Evolutionary conservation across 1,139 yeast species (phyloP).

Genomic region (Lodderomyces jiufengensis): DNA sequence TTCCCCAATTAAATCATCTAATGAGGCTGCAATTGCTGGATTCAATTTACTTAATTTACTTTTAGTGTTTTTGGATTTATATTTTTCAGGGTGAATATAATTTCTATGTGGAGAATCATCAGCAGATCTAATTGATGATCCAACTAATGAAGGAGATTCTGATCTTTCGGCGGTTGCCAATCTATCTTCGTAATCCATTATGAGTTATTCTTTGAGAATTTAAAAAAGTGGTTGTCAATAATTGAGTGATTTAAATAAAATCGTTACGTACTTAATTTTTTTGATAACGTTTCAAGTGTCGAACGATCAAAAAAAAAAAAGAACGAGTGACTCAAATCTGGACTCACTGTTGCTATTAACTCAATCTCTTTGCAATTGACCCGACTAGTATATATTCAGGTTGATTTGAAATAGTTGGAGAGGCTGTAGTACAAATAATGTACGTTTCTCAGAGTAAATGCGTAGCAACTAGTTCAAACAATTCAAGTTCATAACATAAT

Average conservation of each 20-base stretch:
- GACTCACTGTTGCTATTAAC: neutral
- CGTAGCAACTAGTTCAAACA: too few species aligned
- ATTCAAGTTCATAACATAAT: too few species aligned
- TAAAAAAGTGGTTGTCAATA: neutral
- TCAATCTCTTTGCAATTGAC: too few species aligned
- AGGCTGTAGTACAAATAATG: too few species aligned
- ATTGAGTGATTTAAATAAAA: neutral
- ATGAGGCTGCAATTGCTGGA: conserved; percentile 38
- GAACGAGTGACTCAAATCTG: too few species aligned
- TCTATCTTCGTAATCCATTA: conserved; percentile 56
- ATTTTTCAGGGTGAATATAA: conserved; percentile 48
- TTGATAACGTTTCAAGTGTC: too few species aligned
- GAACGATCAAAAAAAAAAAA: too few species aligned
- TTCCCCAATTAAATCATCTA: conserved; percentile 55
- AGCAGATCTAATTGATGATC: conserved; percentile 51
- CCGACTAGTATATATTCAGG: too few species aligned
- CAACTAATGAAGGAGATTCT: conserved; percentile 54
- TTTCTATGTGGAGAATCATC: conserved; percentile 47
- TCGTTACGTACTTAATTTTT: too few species aligned
- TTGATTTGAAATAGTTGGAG: too few species aligned
- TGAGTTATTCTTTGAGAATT: neutral
- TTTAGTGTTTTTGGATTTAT: conserved; percentile 13
- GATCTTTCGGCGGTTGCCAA: conserved; percentile 49
- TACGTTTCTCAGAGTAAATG: too few species aligned
- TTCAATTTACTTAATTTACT: conserved; percentile 14